Evolutionary conservation across 495 filamentous ascomycete genomes (phyloP), one percentile per base, ranked within the genome.

Genomic region (Aspergillus diversus): DNA sequence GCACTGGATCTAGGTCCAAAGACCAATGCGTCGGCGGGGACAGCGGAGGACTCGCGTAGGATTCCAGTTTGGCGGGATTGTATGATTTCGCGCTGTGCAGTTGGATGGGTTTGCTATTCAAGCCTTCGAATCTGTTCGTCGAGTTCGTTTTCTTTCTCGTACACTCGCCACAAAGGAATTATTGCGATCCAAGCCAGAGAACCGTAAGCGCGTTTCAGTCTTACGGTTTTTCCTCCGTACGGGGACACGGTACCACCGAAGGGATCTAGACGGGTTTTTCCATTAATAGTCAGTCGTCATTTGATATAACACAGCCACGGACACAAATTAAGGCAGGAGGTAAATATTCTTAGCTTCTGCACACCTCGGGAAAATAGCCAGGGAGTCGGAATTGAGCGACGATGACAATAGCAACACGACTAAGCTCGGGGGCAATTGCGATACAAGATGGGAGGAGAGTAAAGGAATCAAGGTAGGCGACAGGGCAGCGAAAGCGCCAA

Each of bases 11-110:
- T 67, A 78, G 71, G 69, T 75, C 66, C 43, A 77, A 60, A 67
- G 76, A 77, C 80, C 81, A 84, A 79, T 81, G 77, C 75, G 79
- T 79, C 77, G 78, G 79, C 73, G 84, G 85, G 75, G 85, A 84
- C 71, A 85, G 79, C 76, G 84, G 81, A 69, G 77, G 80, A 63
- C 78, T 82, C 65, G 76, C 80, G 76, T 85, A 84, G 69, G 81
- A 75, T 79, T 84, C 85, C 85, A 87, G 83, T 71, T 87, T 89
- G 80, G 65, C 70, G 71, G 64, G 54, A 43, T 37, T 59, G 1
- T 46, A 16, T 27, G 43, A 12, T 11, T 17, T 13, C 27, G 55
- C 27, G 31, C 13, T 43, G 61, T 64, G 43, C 39, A 34, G 17
- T 48, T 33, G 27, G 13, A 60, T 52, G 57, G n/a, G 21, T 63